These are phyloP conservation scores for Tricholoma saponaceum DNA, from an alignment of 768 basidiomycete genomes.

Conservation along the genomic window DNA sequence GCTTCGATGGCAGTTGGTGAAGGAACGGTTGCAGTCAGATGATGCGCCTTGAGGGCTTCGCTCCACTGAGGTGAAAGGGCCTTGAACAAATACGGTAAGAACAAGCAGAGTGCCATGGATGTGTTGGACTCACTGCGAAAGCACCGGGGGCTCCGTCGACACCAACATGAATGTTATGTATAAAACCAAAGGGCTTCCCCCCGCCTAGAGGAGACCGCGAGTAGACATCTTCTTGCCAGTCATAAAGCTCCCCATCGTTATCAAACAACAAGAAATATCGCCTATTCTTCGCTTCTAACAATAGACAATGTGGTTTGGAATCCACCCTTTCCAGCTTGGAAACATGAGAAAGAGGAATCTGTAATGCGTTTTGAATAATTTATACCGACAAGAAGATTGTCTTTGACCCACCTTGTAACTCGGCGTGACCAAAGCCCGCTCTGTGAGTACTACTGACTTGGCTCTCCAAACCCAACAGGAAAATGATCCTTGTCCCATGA, in stretches of 20 bases:
- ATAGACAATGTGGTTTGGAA: slow-evolving; percentile 31
- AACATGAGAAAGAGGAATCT: slow-evolving; percentile 30
- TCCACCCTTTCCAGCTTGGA: slow-evolving; percentile 37
- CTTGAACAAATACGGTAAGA: not conserved
- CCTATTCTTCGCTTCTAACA: slow-evolving; percentile 27
- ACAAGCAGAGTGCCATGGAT: not conserved
- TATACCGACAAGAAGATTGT: not conserved
- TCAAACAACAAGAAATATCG: slow-evolving; percentile 33
- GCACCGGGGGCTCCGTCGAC: slow-evolving; percentile 24
- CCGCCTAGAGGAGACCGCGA: slow-evolving; percentile 32
- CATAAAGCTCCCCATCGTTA: slow-evolving; percentile 37
- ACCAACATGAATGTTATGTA: slow-evolving; percentile 38
- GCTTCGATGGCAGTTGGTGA: not conserved
- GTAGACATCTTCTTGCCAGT: slow-evolving; percentile 45
- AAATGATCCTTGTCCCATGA: slow-evolving; percentile 13
- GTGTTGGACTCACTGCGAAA: slow-evolving; percentile 23
- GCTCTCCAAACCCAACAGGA: slow-evolving; percentile 16
- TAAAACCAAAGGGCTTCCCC: slow-evolving; percentile 33
- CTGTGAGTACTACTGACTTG: slow-evolving; percentile 17
- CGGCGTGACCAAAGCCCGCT: slow-evolving; percentile 13
- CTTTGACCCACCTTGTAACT: slow-evolving; percentile 13
- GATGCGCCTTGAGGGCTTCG: slow-evolving; percentile 3
- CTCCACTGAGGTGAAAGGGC: slow-evolving; percentile 15
- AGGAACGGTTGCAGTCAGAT: not conserved
- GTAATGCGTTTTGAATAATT: not conserved